Evolutionary conservation across 1,284 basidiomycete genomes (phyloP).

Genomic region (Schizophyllum commune): DNA sequence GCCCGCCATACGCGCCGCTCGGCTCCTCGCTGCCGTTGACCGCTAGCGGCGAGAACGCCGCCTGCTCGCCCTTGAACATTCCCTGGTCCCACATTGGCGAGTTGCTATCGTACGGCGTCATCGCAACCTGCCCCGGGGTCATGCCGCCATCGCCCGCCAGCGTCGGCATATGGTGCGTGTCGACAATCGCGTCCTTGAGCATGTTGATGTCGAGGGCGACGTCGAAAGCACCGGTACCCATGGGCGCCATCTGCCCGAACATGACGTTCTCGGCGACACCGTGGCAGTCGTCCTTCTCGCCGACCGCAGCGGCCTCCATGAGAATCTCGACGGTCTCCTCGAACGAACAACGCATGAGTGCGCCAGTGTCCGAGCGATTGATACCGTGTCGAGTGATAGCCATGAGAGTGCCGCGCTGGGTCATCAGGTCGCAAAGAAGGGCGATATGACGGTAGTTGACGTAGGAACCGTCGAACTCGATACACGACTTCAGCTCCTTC

Average conservation of each 20-base stretch:
- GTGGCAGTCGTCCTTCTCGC: slow-evolving; percentile 97
- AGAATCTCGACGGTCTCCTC: slow-evolving; percentile 99
- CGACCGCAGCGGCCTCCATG: slow-evolving; percentile 97
- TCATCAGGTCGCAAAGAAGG: slow-evolving; percentile 97
- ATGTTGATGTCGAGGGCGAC: slow-evolving; percentile 96
- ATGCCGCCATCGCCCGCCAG: slow-evolving; percentile 80
- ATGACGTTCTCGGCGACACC: slow-evolving; percentile 98
- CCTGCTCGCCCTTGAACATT: slow-evolving; percentile 74
- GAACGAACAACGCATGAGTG: slow-evolving; percentile 97
- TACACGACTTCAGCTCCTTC: slow-evolving; percentile 88
- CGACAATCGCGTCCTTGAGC: slow-evolving; percentile 98
- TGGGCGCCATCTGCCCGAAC: slow-evolving; percentile 98
- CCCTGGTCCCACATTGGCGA: slow-evolving; percentile 71
- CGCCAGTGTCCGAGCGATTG: slow-evolving; percentile 95
- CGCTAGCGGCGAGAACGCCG: slow-evolving; percentile 92
- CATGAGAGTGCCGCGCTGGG: slow-evolving; percentile 92
- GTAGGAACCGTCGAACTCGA: slow-evolving; percentile 99
- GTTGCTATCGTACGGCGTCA: slow-evolving; percentile 93
- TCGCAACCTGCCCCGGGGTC: slow-evolving; percentile 85
- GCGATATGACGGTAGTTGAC: slow-evolving; percentile 98
- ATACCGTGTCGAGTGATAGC: slow-evolving; percentile 99
- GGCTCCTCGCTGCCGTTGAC: slow-evolving; percentile 81
- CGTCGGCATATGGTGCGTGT: slow-evolving; percentile 79
- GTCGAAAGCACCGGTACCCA: slow-evolving; percentile 95
- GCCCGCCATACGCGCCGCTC: slow-evolving; percentile 51